A percentile compares a stretch with the other conserved stretches of the same genome.
Conservation (phyloP, 1,139 yeast species). For the Candida neerlandica region DNA sequence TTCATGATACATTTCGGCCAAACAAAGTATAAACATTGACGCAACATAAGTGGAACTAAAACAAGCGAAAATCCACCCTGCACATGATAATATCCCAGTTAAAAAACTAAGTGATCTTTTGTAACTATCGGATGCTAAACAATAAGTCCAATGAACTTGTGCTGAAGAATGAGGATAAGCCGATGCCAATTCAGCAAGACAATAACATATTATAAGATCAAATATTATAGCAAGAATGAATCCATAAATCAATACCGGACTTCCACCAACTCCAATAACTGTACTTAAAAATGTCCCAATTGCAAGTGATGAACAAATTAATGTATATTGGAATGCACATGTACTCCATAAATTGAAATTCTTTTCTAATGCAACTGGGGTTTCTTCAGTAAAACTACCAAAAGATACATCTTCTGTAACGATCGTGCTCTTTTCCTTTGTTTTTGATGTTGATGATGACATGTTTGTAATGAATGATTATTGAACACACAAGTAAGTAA, state of each 20-base stretch:
- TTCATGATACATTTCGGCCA: slow-evolving; percentile 36
- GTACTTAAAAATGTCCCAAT: slow-evolving; percentile 29
- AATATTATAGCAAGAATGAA: slow-evolving; percentile 24
- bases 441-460: background rate
- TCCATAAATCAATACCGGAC: slow-evolving; percentile 28
- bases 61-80: slow-evolving; percentile 45
- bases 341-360: slow-evolving; percentile 28
- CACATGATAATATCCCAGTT: slow-evolving; percentile 45
- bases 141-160: slow-evolving; percentile 34
- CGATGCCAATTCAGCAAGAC: slow-evolving; percentile 30
- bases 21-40: slow-evolving; percentile 44
- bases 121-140: slow-evolving; percentile 23
- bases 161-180: slow-evolving; percentile 34
- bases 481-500: no score
- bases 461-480: no score
- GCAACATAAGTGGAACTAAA: slow-evolving; percentile 35
- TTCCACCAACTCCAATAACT: slow-evolving; percentile 31
- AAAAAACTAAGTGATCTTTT: slow-evolving; percentile 21
- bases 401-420: background rate
- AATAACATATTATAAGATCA: slow-evolving; percentile 25
- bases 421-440: background rate
- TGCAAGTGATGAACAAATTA: slow-evolving; percentile 29
- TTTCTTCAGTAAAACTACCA: background rate
- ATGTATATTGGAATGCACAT: slow-evolving; percentile 25
- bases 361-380: slow-evolving; percentile 17